These are phyloP conservation scores for Calocera cornea DNA, from an alignment of 768 basidiomycete species.

Conservation along the genomic window DNA sequence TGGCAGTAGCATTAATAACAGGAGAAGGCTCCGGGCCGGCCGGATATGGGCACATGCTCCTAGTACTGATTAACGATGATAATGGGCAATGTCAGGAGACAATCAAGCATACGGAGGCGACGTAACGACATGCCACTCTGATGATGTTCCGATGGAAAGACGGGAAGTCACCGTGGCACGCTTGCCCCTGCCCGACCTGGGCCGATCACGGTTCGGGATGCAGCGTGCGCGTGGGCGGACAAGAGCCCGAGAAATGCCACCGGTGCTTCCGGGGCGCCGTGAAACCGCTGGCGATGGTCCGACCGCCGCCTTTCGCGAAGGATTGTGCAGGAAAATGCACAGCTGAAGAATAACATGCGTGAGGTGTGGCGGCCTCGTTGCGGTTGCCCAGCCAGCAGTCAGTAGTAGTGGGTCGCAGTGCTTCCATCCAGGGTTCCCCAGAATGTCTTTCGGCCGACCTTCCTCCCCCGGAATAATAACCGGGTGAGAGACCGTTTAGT, in stretches of 20 bases:
- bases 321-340: not conserved
- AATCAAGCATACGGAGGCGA: not conserved
- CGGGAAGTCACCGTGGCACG: not conserved
- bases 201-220: not conserved
- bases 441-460: constrained; percentile 1
- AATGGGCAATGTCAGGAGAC: not conserved
- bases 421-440: not conserved
- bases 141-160: not conserved
- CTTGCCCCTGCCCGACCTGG: not conserved
- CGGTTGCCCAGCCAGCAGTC: not conserved
- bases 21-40: not conserved
- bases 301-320: not conserved
- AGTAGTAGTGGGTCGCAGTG: too few relatives aligned
- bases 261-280: not conserved
- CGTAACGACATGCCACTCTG: not conserved
- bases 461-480: not conserved
- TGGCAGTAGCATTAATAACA: not conserved
- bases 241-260: not conserved
- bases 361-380: not conserved
- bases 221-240: too few relatives aligned
- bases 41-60: not conserved
- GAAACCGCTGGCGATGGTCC: not conserved
- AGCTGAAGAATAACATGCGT: not conserved
- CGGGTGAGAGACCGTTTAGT: not conserved
- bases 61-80: not conserved